Percentiles rank a stretch among this genome's conserved stretches.
Conservation (phyloP, 805 yeast species). For the Phaffomyces opuntiae region DNA sequence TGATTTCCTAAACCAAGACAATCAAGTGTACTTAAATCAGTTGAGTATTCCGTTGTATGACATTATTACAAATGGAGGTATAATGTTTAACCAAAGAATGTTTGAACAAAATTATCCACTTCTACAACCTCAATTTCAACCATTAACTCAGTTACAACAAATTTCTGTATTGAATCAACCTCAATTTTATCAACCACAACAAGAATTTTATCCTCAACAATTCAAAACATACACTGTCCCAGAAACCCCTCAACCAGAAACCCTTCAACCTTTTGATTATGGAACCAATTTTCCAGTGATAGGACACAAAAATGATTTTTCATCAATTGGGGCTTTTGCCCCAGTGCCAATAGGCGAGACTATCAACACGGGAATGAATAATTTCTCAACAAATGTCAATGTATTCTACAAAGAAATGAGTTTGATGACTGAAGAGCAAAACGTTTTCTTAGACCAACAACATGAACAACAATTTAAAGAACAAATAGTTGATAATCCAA, state of each 20-base stretch:
- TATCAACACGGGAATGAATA: too few species aligned
- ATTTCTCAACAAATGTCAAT: too few species aligned
- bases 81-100: not conserved
- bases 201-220: not conserved
- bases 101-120: not conserved
- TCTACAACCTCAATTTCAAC: not conserved
- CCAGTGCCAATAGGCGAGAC: too few species aligned
- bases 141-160: not conserved
- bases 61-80: not conserved
- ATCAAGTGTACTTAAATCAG: not conserved
- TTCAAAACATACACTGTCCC: not conserved
- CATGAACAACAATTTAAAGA: too few species aligned
- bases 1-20: not conserved
- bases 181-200: not conserved
- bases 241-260: too few species aligned
- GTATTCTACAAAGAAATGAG: too few species aligned
- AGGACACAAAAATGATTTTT: too few species aligned
- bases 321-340: too few species aligned
- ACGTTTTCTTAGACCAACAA: too few species aligned
- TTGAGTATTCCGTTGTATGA: not conserved
- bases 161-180: not conserved
- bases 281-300: too few species aligned
- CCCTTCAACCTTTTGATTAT: too few species aligned
- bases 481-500: slow-evolving; percentile 1
- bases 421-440: too few species aligned